Percentiles rank a stretch among this genome's conserved stretches.
Evolutionary conservation across 768 basidiomycete genomes (phyloP).

Genomic region (Trametes maxima): DNA sequence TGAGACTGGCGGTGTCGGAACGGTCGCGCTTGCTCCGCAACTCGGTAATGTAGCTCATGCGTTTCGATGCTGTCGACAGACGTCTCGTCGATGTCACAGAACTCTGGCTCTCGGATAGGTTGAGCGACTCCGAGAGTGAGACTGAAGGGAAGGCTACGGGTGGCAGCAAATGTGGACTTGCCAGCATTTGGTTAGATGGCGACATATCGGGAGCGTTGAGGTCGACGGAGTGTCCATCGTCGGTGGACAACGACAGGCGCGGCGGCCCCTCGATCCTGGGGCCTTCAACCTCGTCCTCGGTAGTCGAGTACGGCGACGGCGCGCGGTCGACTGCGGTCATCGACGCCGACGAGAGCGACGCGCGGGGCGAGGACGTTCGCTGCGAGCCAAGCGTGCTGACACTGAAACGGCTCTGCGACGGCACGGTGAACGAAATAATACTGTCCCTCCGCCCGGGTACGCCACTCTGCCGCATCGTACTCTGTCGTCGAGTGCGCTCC

Average conservation of each 20-base stretch:
- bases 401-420: constrained; percentile 60
- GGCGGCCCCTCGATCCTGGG: constrained; percentile 48
- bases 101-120: constrained; percentile 39
- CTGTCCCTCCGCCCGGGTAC: constrained; percentile 52
- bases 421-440: constrained; percentile 48
- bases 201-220: constrained; percentile 50
- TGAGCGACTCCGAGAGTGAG: constrained; percentile 79
- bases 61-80: constrained; percentile 51
- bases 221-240: constrained; percentile 68
- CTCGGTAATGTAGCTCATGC: constrained; percentile 83
- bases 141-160: constrained; percentile 80
- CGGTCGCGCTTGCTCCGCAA: constrained; percentile 79
- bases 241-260: constrained; percentile 73
- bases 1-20: constrained; percentile 86
- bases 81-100: constrained; percentile 44
- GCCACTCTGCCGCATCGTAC: constrained; percentile 72
- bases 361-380: constrained; percentile 41
- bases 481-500: constrained; percentile 85
- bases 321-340: constrained; percentile 20
- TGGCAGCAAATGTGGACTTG: constrained; percentile 65
- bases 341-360: constrained; percentile 28
- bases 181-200: constrained; percentile 32
- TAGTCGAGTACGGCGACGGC: constrained; percentile 17
- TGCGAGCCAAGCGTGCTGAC: constrained; percentile 52
- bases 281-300: constrained; percentile 5